Evolutionary conservation across 2,329 filamentous ascomycete species (phyloP).

Genomic region (Talaromyces sp.): DNA sequence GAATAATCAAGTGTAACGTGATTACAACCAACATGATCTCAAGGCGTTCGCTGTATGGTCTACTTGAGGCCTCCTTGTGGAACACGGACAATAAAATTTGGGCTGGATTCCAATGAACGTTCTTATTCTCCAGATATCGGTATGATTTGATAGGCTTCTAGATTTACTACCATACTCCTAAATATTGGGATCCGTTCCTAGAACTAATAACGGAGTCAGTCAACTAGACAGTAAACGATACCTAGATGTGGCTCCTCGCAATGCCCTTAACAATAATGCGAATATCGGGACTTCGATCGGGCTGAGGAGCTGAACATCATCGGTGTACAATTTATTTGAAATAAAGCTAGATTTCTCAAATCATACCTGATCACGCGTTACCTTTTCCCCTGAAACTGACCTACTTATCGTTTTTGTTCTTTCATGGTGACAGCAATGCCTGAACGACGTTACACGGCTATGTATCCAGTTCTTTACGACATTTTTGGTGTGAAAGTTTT

Average conservation of each 20-base stretch:
- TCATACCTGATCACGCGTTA: neutral
- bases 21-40: neutral
- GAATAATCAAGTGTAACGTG: neutral
- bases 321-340: neutral
- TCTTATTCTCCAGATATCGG: too few species aligned
- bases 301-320: neutral
- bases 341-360: neutral
- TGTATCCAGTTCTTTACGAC: neutral
- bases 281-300: neutral
- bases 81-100: neutral
- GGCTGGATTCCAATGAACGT: neutral
- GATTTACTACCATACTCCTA: too few species aligned
- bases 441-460: neutral
- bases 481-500: neutral
- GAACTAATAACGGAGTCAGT: neutral
- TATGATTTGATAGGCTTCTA: neutral
- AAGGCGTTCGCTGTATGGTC: neutral
- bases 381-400: neutral
- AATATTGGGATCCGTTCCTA: too few species aligned
- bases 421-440: neutral
- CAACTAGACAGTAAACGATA: neutral
- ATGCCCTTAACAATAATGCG: neutral
- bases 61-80: neutral
- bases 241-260: neutral
- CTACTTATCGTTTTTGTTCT: neutral